A percentile compares a stretch with the other conserved stretches of the same genome.
Conservation (phyloP, 768 basidiomycete species). For the Psilocybe cyanescens region DNA sequence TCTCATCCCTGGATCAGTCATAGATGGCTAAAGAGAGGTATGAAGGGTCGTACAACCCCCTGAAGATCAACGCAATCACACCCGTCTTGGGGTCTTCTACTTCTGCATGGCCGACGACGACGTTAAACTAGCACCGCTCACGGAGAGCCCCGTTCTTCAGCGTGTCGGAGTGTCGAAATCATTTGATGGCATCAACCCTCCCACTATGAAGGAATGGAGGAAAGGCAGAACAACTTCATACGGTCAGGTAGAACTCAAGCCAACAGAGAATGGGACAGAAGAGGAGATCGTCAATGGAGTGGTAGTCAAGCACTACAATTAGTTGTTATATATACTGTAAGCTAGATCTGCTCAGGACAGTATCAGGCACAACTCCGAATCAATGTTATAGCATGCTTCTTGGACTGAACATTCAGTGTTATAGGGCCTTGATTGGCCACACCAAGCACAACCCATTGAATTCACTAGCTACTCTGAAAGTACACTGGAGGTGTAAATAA, state of each 20-base stretch:
- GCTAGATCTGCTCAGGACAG: too few relatives aligned
- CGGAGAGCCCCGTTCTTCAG: conserved; percentile 53
- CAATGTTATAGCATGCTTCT: too few relatives aligned
- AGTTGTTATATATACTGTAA: neutral
- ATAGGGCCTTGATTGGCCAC: too few relatives aligned
- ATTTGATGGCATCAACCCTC: conserved; percentile 43
- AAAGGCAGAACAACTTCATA: conserved; percentile 54
- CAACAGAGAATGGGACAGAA: conserved; percentile 44
- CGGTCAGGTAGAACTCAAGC: conserved; percentile 49
- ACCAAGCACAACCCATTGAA: too few relatives aligned
- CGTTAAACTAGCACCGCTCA: conserved; percentile 46
- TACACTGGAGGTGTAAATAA: too few relatives aligned
- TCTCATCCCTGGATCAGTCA: too few relatives aligned
- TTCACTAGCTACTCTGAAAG: too few relatives aligned
- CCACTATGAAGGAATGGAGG: conserved; percentile 57
- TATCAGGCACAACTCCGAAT: too few relatives aligned
- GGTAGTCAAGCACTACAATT: conserved; percentile 62
- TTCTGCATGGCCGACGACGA: conserved; percentile 57
- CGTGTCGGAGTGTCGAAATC: conserved; percentile 41
- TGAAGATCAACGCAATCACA: conserved; percentile 48
- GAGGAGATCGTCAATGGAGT: conserved; percentile 60
- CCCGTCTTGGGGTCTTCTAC: conserved; percentile 63
- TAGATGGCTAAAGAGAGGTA: neutral
- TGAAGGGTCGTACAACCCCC: conserved; percentile 63
- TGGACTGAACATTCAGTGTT: too few relatives aligned